Base-by-base conservation (phyloP, 768 basidiomycete species). In the Rhodotorula kratochvilovae region DNA sequence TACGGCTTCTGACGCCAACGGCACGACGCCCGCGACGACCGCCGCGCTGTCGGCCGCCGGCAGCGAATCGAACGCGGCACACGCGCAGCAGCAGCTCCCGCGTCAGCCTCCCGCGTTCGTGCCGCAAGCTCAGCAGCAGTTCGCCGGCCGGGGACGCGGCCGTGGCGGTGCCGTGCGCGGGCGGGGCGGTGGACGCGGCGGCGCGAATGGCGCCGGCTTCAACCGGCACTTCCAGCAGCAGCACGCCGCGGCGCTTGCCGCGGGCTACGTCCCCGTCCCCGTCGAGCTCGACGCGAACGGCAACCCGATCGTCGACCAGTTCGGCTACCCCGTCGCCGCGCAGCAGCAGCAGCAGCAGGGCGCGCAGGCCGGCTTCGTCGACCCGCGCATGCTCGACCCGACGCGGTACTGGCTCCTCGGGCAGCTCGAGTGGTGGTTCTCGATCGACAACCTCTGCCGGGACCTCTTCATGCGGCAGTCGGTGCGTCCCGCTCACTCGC, bases 351-450 rank as follows among this genome's bases (percentile, higher is more conserved):
- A 23, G 59, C 64, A 53, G 63, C 35, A 25, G 27, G 17, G 42
- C n/a, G 57, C 12, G 8, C 67, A 51, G 48, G 48, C 55, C 1
- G 57, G 57, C 27, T 61, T 43, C 39, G 65, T 66, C 17, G 72
- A 70, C 53, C 72, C 72, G 65, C 48, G 69, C 23, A 42, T 43
- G 57, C 68, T 90, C 21, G 91, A 93, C 77, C 81, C 85, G 33
- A 86, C 85, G 61, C 80, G 87, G 60, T 88, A 84, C 76, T 87
- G 85, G 78, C 82, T 95, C 36, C 84, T 95, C 55, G 73, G 73
- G 1, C 90, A 95, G 80, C 81, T 95, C 62, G 94, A 95, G 81
- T 96, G 92, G 80, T 97, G 95, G 82, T 84, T 97, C 75, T 91
- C 91, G 76, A 84, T 88, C 66, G 88, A 96, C 79, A 96, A 95